phyloP scores from a whole-genome alignment of 805 yeast species.

The Vanderwaltozyma tropicalis region DNA sequence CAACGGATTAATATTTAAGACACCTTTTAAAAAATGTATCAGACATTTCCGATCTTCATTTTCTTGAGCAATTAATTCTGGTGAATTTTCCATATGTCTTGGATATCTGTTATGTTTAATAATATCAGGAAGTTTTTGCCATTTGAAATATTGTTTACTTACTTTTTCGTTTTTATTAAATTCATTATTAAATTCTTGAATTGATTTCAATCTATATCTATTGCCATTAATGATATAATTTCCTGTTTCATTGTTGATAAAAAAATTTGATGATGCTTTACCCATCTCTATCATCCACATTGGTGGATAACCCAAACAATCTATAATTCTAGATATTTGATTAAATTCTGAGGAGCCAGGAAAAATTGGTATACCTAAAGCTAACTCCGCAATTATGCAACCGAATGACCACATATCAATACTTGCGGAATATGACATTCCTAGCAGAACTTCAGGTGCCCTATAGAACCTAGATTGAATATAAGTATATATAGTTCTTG shows the following conservation, averaged over 20 bases:
- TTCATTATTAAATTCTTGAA: slow-evolving; percentile 36
- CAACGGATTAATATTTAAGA: slow-evolving; percentile 76
- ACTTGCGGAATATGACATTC: slow-evolving; percentile 82
- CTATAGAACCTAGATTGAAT: slow-evolving; percentile 89
- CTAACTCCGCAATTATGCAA: slow-evolving; percentile 82
- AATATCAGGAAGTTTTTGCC: slow-evolving; percentile 56
- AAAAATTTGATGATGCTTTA: slow-evolving; percentile 60
- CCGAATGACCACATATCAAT: slow-evolving; percentile 98
- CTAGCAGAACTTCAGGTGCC: slow-evolving; percentile 91
- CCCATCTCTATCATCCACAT: slow-evolving; percentile 97
- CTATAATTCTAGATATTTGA: slow-evolving; percentile 71
- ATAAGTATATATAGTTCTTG: slow-evolving; percentile 81
- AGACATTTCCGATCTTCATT: slow-evolving; percentile 59
- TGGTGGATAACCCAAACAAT: slow-evolving; percentile 79
- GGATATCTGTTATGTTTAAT: slow-evolving; percentile 64
- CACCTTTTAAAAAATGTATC: slow-evolving; percentile 67
- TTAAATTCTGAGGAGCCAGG: slow-evolving; percentile 94
- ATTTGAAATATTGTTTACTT: slow-evolving; percentile 70
- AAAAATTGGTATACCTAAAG: slow-evolving; percentile 82
- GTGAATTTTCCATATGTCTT: slow-evolving; percentile 36
- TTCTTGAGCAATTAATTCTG: slow-evolving; percentile 49
- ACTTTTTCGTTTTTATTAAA: slow-evolving; percentile 47
- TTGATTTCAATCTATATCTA: slow-evolving; percentile 34
- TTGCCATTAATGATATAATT: too few species aligned
- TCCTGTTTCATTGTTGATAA: slow-evolving; percentile 19